A percentile compares a stretch with the other conserved stretches of the same genome.
phyloP scores from a whole-genome alignment of 2,329 filamentous ascomycete genomes.

The Tolypocladium guangdongense region DNA sequence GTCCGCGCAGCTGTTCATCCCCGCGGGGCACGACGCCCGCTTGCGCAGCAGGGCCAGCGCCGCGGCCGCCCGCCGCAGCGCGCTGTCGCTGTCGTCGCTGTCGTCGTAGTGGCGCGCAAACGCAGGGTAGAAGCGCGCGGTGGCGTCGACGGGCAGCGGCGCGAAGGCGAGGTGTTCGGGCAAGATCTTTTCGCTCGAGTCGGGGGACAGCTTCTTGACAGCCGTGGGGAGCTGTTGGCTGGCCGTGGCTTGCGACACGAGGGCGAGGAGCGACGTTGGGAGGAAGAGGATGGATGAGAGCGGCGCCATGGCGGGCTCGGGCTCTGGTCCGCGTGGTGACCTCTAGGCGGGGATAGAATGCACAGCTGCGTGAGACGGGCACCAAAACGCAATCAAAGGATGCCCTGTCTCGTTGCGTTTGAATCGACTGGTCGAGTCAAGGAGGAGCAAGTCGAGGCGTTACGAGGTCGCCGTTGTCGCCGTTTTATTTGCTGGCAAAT shows the following conservation, averaged over 20 bases:
- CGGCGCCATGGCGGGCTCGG: background rate
- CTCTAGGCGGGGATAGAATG: too few species aligned
- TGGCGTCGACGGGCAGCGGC: slow-evolving; percentile 12
- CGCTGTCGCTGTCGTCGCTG: slow-evolving; percentile 7
- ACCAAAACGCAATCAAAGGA: background rate
- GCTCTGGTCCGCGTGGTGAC: background rate
- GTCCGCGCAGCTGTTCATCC: slow-evolving; percentile 51
- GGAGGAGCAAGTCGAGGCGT: too few species aligned
- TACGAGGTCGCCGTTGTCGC: background rate
- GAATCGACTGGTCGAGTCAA: background rate
- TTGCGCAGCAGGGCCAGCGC: slow-evolving; percentile 38
- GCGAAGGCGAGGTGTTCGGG: slow-evolving; percentile 51
- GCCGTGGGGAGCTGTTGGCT: slow-evolving; percentile 40
- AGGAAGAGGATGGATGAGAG: background rate
- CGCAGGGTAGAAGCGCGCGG: slow-evolving; percentile 29
- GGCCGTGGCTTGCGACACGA: slow-evolving; percentile 23
- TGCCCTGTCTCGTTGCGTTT: background rate
- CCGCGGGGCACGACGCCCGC: slow-evolving; percentile 56
- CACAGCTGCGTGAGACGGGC: background rate
- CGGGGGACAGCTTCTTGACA: slow-evolving; percentile 60
- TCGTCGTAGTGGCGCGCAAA: slow-evolving; percentile 36
- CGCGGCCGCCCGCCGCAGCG: slow-evolving; percentile 33
- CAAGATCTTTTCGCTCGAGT: slow-evolving; percentile 64
- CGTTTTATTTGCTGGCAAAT: background rate
- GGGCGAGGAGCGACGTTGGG: slow-evolving; percentile 2